Base-by-base conservation (phyloP, 179 eudicot genomes). In the Pouteria campechiana region DNA sequence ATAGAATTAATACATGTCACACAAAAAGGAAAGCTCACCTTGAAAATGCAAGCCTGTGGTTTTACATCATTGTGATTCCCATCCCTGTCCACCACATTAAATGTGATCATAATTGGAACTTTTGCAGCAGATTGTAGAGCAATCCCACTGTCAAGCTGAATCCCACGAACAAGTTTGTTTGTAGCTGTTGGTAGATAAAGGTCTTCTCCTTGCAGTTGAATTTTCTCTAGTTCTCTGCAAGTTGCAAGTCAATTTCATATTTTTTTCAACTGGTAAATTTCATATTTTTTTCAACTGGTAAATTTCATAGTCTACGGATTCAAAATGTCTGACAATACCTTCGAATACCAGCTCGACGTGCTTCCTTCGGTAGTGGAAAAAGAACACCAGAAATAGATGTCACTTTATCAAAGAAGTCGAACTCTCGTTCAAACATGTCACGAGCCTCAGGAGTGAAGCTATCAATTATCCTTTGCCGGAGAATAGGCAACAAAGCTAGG, bases 91-190 rank as follows among this genome's bases (percentile, higher is more conserved):
- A 69, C 81, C 70, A 90, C 98, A 54, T 90, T 72, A 63, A 90
- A 90, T 21, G 98, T 90, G 58, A 90, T 90, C 98, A 90, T 86
- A 48, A 90, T 90, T 24, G 98, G 98, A 67, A 90, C 96, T 67
- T 90, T 87, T 29, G 98, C 96, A 7, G 98, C 98, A 39, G 98
- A 90, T 50, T 90, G 98, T 63, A 90, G 65, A 18, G 98, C 92
- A 44, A 90, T 82, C 44, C 98, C 96, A 69, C 96, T 90, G 55
- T 90, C 84, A 63, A 86, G 79, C 58, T 72, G 94, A 62, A 90
- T 82, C 37, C 98, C 92, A 64, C 73, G 66, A 13, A 90, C 96
- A 73, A 77, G 64, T 64, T 82, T 87, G 57, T 40, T 75, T 39
- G 85, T 75, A 60, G 90, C 98, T 42, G 94, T 90, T 49, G 98